These are phyloP conservation scores for Alternaria tenuissima DNA, from an alignment of 2,329 filamentous ascomycete species.

Conservation along the genomic window DNA sequence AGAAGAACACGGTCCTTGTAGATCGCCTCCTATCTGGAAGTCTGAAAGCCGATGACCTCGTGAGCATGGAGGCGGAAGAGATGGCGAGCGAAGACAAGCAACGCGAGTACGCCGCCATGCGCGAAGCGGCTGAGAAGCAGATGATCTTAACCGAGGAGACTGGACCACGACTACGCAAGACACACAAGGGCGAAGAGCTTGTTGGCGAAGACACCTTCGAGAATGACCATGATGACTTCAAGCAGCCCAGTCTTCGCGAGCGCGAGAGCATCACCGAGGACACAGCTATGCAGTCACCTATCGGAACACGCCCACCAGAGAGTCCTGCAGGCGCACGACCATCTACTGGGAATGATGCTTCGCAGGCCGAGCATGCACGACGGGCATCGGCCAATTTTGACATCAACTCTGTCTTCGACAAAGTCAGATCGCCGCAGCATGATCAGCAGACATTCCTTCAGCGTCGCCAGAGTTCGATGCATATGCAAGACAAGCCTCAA, in stretches of 20 bases:
- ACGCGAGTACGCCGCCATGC: slow-evolving; percentile 76
- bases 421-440: slow-evolving; percentile 75
- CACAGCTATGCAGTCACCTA: slow-evolving; percentile 24
- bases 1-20: slow-evolving; percentile 82
- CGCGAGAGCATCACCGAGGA: slow-evolving; percentile 39
- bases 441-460: slow-evolving; percentile 57
- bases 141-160: slow-evolving; percentile 78
- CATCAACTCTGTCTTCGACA: slow-evolving; percentile 84
- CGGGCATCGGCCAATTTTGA: slow-evolving; percentile 74
- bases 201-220: slow-evolving; percentile 72
- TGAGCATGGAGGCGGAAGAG: slow-evolving; percentile 88
- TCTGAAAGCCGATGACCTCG: slow-evolving; percentile 77
- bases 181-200: slow-evolving; percentile 94
- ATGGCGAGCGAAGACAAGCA: slow-evolving; percentile 93
- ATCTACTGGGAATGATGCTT: slow-evolving; percentile 49
- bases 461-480: slow-evolving; percentile 61
- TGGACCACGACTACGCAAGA: slow-evolving; percentile 82
- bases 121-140: slow-evolving; percentile 80
- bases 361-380: slow-evolving; percentile 48
- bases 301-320: slow-evolving; percentile 29
- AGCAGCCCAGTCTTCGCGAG: slow-evolving; percentile 35
- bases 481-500: slow-evolving; percentile 50
- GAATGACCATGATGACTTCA: slow-evolving; percentile 37
- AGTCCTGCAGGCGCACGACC: slow-evolving; percentile 25
- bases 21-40: slow-evolving; percentile 76